Conservation (phyloP, 768 basidiomycete genomes). For the Phanerochaete sordida region DNA sequence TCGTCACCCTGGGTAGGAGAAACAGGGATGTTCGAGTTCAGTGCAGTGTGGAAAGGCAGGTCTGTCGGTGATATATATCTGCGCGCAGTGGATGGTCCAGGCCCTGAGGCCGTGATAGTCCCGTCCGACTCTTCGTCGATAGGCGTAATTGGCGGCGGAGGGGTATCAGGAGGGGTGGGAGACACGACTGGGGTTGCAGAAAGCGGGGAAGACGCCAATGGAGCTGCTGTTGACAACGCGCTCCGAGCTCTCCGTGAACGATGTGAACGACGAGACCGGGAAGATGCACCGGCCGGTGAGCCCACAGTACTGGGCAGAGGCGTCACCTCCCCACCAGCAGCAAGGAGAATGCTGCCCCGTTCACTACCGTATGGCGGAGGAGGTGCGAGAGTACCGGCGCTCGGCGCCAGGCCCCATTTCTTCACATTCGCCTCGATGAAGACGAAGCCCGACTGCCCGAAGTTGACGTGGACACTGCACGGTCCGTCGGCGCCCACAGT, state of each 20-base stretch:
- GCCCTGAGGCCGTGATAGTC: conserved; percentile 18
- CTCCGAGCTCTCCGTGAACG: conserved; percentile 55
- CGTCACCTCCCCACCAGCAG: conserved; percentile 63
- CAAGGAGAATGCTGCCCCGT: conserved; percentile 91
- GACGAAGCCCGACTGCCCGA: conserved; percentile 97
- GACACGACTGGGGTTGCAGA: conserved; percentile 45
- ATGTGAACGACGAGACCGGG: conserved; percentile 54
- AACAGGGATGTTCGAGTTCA: conserved; percentile 45
- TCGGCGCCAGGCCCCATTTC: conserved; percentile 98
- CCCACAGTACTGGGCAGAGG: conserved; percentile 32
- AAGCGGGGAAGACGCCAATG: conserved; percentile 63
- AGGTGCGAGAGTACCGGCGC: conserved; percentile 93
- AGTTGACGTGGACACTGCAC: conserved; percentile 94
- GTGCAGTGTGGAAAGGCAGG: conserved; percentile 54
- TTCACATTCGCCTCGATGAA: conserved; percentile 99
- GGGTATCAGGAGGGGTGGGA: conserved; percentile 43
- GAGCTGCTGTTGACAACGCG: conserved; percentile 35
- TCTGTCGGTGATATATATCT: conserved; percentile 64
- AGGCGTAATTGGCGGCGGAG: conserved; percentile 70
- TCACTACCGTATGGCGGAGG: conserved; percentile 98
- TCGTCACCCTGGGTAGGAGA: conserved; percentile 33
- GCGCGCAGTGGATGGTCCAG: conserved; percentile 47
- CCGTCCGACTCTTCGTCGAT: conserved; percentile 61
- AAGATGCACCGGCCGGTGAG: conserved; percentile 45
- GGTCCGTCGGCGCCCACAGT: conserved; percentile 96